phyloP scores from a whole-genome alignment of 2,329 filamentous ascomycete species.

The Talaromyces sp. region DNA sequence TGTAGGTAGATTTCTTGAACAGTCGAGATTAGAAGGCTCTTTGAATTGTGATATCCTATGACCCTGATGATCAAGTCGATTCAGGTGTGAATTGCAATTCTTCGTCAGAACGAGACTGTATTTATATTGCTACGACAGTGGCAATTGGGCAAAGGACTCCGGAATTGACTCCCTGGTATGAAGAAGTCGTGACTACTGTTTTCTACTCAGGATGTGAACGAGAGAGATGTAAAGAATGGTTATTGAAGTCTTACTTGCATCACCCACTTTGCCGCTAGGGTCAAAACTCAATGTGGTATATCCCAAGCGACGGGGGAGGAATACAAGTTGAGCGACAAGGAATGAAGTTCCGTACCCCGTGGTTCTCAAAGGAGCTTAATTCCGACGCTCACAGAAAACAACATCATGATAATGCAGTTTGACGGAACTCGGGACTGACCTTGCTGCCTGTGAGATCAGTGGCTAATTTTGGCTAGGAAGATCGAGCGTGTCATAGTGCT shows the following conservation, averaged over 20 bases:
- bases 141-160: neutral
- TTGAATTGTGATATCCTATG: no score
- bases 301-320: neutral
- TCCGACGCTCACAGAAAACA: neutral
- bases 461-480: neutral
- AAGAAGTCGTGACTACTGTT: neutral
- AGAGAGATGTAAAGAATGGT: neutral
- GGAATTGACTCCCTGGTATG: constrained; percentile 1
- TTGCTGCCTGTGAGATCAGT: neutral
- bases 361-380: neutral
- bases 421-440: neutral
- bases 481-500: neutral
- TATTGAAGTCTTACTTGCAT: constrained; percentile 6
- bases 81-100: neutral
- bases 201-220: neutral
- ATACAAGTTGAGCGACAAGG: neutral
- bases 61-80: neutral
- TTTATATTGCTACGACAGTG: constrained; percentile 2
- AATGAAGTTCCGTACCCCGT: constrained; percentile 12
- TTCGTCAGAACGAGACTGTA: neutral
- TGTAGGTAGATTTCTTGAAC: no score
- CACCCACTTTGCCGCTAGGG: neutral
- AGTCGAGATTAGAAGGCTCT: no score
- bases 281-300: neutral
- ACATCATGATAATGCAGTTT: neutral